Evolutionary conservation across 768 basidiomycete species (phyloP).

Genomic region (Strobilomyces dryophilus): DNA sequence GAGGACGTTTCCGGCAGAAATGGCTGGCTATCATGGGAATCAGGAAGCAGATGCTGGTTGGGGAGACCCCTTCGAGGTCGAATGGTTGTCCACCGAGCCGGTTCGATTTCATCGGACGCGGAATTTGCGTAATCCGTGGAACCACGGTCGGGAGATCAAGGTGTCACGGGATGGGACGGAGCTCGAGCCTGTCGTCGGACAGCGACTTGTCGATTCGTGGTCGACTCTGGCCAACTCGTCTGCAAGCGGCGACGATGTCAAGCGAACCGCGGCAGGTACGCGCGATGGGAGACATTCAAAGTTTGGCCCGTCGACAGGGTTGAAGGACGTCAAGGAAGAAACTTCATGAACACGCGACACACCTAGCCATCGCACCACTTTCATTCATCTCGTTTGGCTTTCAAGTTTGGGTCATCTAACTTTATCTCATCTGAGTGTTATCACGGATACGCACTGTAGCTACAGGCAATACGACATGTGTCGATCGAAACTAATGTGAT

Average conservation of each 20-base stretch:
- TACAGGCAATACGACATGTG: too few species aligned
- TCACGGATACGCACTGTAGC: too few species aligned
- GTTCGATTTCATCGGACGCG: constrained; percentile 74
- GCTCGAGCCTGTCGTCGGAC: constrained; percentile 74
- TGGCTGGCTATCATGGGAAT: not conserved
- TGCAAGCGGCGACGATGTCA: constrained; percentile 1
- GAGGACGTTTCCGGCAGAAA: not conserved
- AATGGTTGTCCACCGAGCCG: constrained; percentile 72
- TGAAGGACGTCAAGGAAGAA: not conserved
- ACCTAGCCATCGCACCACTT: not conserved
- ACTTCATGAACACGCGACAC: not conserved
- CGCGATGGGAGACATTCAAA: constrained; percentile 4
- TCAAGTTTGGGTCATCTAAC: too few species aligned
- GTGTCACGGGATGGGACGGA: constrained; percentile 91
- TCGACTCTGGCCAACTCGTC: constrained; percentile 27
- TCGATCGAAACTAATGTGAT: too few species aligned
- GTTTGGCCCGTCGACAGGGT: not conserved
- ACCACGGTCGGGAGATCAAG: constrained; percentile 77
- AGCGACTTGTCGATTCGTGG: constrained; percentile 71
- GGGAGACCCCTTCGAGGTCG: constrained; percentile 77
- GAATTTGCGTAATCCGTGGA: constrained; percentile 90
- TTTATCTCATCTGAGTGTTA: too few species aligned
- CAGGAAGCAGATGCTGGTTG: constrained; percentile 38
- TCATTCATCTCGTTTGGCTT: too few species aligned
- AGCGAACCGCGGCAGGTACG: not conserved